Evolutionary conservation across 345 rosid genomes (phyloP).

Genomic region (Heritiera fomes): DNA sequence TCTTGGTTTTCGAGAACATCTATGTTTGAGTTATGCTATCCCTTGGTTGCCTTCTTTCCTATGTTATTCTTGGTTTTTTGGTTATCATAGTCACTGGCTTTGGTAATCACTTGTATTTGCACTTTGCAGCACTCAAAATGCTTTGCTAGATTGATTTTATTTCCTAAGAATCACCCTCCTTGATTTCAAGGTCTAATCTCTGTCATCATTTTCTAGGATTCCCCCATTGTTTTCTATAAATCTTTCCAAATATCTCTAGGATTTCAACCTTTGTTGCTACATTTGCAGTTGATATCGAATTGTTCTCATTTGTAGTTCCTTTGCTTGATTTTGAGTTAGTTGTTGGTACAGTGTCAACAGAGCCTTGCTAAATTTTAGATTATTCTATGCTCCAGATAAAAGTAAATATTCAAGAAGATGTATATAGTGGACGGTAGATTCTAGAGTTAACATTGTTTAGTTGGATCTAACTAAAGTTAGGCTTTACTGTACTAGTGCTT

Average conservation of each 20-base stretch:
- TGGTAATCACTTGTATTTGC: background rate
- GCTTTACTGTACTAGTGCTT: background rate
- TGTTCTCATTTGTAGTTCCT: background rate
- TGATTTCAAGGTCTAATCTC: background rate
- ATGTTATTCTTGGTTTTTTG: slow-evolving; percentile 2
- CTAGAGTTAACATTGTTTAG: background rate
- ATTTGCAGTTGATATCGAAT: background rate
- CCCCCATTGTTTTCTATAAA: background rate
- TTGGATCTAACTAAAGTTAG: background rate
- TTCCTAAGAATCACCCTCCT: background rate
- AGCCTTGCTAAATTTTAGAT: background rate
- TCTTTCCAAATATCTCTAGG: background rate
- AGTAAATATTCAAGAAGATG: background rate
- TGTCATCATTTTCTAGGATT: background rate
- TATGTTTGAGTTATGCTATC: background rate
- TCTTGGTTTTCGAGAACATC: background rate
- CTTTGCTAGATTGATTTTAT: background rate
- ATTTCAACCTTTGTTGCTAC: background rate
- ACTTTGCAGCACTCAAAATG: background rate
- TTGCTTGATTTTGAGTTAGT: background rate
- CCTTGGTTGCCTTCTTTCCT: background rate
- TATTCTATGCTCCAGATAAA: background rate
- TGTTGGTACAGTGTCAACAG: background rate
- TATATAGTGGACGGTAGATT: background rate
- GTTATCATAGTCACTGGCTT: background rate